phyloP scores from a whole-genome alignment of 1,284 basidiomycete species.

The Pseudozyma sp. region DNA sequence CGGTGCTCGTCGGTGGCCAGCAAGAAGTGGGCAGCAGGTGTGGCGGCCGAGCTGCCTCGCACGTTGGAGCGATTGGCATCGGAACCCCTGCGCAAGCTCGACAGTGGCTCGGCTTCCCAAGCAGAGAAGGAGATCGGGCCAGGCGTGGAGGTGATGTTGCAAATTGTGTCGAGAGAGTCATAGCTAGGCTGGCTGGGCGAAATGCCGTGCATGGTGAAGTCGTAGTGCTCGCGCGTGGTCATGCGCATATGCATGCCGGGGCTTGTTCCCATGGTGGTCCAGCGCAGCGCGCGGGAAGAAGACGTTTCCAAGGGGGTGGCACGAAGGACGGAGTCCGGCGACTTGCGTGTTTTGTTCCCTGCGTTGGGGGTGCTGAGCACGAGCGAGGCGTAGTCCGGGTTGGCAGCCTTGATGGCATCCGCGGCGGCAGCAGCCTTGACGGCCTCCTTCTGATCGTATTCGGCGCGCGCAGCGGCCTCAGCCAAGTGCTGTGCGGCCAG shows the following conservation, averaged over 20 bases:
- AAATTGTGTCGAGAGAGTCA: conserved; percentile 44
- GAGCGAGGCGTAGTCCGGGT: conserved; percentile 40
- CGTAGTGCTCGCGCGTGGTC: conserved; percentile 62
- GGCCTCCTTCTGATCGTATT: conserved; percentile 34
- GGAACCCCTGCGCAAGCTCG: conserved; percentile 35
- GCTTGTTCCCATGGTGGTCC: conserved; percentile 44
- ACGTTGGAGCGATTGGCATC: conserved; percentile 29
- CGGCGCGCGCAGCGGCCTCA: conserved; percentile 37
- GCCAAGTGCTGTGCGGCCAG: conserved; percentile 25
- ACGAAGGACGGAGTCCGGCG: conserved; percentile 34
- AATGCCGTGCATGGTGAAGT: conserved; percentile 60
- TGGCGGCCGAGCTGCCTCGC: conserved; percentile 20
- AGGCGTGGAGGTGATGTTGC: conserved; percentile 45
- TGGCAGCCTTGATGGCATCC: conserved; percentile 39
- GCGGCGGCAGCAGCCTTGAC: conserved; percentile 40
- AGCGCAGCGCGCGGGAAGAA: conserved; percentile 29
- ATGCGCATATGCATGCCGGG: conserved; percentile 47
- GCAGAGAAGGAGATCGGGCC: conserved; percentile 47
- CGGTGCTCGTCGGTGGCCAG: conserved; percentile 31
- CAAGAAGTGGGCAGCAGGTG: conserved; percentile 40
- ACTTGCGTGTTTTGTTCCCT: conserved; percentile 24
- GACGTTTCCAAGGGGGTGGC: conserved; percentile 34
- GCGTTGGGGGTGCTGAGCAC: conserved; percentile 38
- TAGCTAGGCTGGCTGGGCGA: conserved; percentile 45
- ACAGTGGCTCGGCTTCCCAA: conserved; percentile 47